These are phyloP conservation scores for Pelargonium cotyledonis DNA, from an alignment of 441 rosid genomes.

Conservation along the genomic window DNA sequence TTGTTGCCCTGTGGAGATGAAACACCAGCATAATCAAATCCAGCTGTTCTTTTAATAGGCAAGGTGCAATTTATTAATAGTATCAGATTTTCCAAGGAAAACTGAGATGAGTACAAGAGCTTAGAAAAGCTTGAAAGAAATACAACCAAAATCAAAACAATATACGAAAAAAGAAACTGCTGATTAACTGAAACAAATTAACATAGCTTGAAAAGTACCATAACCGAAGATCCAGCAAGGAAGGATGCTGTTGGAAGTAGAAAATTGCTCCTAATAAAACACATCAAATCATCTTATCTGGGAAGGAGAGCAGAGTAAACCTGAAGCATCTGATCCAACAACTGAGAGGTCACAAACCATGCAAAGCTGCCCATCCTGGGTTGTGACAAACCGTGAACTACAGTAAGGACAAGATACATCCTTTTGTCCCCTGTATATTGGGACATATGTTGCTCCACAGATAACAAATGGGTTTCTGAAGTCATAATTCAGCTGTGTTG, in stretches of 20 bases:
- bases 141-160: too few relatives aligned
- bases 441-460: conserved; percentile 78
- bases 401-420: conserved; percentile 76
- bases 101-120: too few relatives aligned
- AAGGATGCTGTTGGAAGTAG: neutral
- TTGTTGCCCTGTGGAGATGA: neutral
- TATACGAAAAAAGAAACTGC: too few relatives aligned
- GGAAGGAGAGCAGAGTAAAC: conserved; percentile 58
- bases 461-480: conserved; percentile 76
- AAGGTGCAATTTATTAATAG: too few relatives aligned
- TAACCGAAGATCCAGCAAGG: too few relatives aligned
- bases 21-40: neutral
- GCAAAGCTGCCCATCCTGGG: conserved; percentile 64
- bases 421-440: conserved; percentile 83
- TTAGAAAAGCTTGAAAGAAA: too few relatives aligned
- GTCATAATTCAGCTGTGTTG: conserved; percentile 57
- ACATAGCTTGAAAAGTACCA: too few relatives aligned
- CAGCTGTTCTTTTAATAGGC: neutral
- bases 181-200: too few relatives aligned
- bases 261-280: neutral
- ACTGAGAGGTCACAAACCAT: conserved; percentile 74
- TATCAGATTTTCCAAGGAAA: too few relatives aligned
- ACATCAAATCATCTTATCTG: conserved; percentile 38
- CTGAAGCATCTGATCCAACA: conserved; percentile 80
- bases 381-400: conserved; percentile 63